These are phyloP conservation scores for Lactuca saligna DNA, from an alignment of 129 eudicot genomes.

Conservation along the genomic window DNA sequence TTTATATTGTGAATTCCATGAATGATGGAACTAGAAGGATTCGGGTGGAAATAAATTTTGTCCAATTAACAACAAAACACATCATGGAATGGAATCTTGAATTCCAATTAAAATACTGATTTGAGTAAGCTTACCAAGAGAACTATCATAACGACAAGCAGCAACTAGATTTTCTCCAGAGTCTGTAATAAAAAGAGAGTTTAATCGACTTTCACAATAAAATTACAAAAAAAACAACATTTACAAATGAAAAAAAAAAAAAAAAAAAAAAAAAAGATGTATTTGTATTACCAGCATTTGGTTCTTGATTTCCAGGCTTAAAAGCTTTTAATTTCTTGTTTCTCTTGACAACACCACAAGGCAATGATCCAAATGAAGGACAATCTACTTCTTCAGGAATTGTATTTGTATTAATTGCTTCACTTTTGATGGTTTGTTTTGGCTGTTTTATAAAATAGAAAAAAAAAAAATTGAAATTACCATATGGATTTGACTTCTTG, in stretches of 20 bases:
- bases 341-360: conserved; percentile 26
- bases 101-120: background rate
- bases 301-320: conserved; percentile 36
- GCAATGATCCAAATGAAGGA: conserved; percentile 32
- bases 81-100: background rate
- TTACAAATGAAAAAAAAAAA: background rate
- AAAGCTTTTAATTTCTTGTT: conserved; percentile 35
- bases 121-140: conserved; percentile 56
- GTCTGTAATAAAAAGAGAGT: conserved; percentile 40
- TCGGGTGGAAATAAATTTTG: background rate
- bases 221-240: conserved; percentile 1
- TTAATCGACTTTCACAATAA: background rate
- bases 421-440: conserved; percentile 24
- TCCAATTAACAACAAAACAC: background rate
- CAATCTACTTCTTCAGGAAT: conserved; percentile 32
- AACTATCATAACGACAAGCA: conserved; percentile 67
- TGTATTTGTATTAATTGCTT: conserved; percentile 23
- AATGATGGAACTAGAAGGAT: background rate
- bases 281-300: conserved; percentile 40
- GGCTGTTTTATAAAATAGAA: conserved; percentile 13
- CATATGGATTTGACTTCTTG: background rate
- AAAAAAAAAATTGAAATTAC: background rate
- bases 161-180: conserved; percentile 32
- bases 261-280: conserved; percentile 4
- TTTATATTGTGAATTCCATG: background rate